Evolutionary conservation across 306 rosid genomes (phyloP), one percentile per base, ranked within the genome.

Genomic region (Trifolium fragiferum): DNA sequence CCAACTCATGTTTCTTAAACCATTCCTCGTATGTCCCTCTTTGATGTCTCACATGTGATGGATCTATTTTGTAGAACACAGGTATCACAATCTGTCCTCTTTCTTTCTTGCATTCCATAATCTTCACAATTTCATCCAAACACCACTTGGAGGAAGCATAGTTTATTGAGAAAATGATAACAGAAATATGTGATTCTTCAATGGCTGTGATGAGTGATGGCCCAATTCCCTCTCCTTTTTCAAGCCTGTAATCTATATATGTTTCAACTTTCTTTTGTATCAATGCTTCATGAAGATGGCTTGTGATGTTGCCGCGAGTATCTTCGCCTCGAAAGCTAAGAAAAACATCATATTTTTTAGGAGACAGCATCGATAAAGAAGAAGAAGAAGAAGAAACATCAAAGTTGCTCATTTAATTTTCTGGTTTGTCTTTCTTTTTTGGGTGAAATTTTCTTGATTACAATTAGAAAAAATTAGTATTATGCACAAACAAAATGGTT

Each of bases 11-110:
- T 30, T n/a, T 1, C 8, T 0, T 3, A 44, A 73, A 73, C 8
- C 27, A 53, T 7, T n/a, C 0, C 47, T 43, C 0, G 3, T 41
- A 73, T 1, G 18, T 15, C 4, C 69, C 77, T 27, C 1, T 32
- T 11, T 73, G 77, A 8, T 73, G 16, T 66, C 77, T 73, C 11
- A 73, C 67, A 60, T 73, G 46, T 41, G 66, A 59, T 27, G 77
- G 77, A 25, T 55, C 9, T 20, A 20, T 54, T 54, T 54, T 54
- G 11, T 54, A 54, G 60, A 54, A 54, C 15, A 54, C 60, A 54
- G 60, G 60, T 54, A 54, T 54, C 60, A 54, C 60, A 54, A 54
- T 54, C 5, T 54, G 60, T 54, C 60, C 60, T 20, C 30, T 25
- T 9, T 20, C 60, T 20, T 54, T 54, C 7, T 54, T 54, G 2